phyloP scores from a whole-genome alignment of 2,329 filamentous ascomycete genomes.

The Nemania diffusa region DNA sequence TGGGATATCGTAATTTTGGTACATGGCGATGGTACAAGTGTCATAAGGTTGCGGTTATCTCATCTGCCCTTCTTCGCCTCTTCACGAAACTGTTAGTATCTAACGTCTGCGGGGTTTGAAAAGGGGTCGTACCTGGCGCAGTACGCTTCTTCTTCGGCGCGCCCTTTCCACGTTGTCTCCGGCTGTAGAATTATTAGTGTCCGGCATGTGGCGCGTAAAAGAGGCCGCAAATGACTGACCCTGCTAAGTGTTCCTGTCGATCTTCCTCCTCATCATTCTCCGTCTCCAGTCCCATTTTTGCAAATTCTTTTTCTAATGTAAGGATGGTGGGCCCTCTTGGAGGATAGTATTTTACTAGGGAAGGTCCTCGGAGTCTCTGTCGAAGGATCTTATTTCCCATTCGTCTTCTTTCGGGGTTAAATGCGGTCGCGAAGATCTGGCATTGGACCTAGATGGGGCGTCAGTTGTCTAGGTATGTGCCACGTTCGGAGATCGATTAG shows the following conservation, averaged over 20 bases:
- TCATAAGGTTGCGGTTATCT: slow-evolving; percentile 10
- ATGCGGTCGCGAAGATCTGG: slow-evolving; percentile 89
- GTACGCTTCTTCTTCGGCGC: slow-evolving; percentile 88
- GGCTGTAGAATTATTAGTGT: slow-evolving; percentile 58
- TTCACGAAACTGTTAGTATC: slow-evolving; percentile 17
- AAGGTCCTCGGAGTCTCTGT: slow-evolving; percentile 85
- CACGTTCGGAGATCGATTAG: not conserved
- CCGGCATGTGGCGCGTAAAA: slow-evolving; percentile 4
- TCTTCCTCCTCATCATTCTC: slow-evolving; percentile 83
- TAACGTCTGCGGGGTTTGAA: not conserved
- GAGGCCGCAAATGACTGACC: slow-evolving; percentile 56
- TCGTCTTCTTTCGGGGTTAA: slow-evolving; percentile 84
- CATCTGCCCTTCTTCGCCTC: slow-evolving; percentile 28
- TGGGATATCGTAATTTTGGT: slow-evolving; percentile 20
- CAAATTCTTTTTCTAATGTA: slow-evolving; percentile 78
- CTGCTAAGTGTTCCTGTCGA: slow-evolving; percentile 78
- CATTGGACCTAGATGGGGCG: slow-evolving; percentile 76
- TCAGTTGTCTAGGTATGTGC: slow-evolving; percentile 33
- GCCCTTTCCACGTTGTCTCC: slow-evolving; percentile 85
- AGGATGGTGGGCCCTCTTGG: slow-evolving; percentile 68
- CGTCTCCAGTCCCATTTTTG: slow-evolving; percentile 73
- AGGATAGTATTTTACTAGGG: slow-evolving; percentile 89
- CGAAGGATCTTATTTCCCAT: slow-evolving; percentile 93
- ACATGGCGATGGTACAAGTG: slow-evolving; percentile 30
- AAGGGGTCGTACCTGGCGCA: slow-evolving; percentile 36